Percentiles rank a stretch among this genome's conserved stretches.
These are phyloP conservation scores for Moesziomyces aphidis DNA, from an alignment of 1,284 basidiomycete species.

Conservation along the genomic window DNA sequence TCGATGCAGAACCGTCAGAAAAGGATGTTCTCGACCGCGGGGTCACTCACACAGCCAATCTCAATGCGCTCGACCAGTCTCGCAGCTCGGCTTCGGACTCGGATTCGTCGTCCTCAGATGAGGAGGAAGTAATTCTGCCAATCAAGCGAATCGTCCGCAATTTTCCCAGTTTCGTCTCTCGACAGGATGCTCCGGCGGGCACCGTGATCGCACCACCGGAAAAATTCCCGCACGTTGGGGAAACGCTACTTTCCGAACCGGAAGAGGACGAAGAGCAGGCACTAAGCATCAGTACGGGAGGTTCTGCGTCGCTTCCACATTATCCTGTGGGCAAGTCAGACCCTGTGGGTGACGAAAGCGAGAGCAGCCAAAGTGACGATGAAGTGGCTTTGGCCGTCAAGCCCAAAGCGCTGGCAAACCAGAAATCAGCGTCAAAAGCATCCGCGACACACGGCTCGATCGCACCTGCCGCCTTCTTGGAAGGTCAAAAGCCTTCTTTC, in stretches of 20 bases:
- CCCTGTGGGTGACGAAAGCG: neutral
- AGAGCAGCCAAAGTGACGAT: conserved; percentile 29
- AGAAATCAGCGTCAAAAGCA: neutral
- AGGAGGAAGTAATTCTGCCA: neutral
- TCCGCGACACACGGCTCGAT: neutral
- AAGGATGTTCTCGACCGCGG: no score
- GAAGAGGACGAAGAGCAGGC: conserved; percentile 19
- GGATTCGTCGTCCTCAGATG: neutral
- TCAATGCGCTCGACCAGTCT: neutral
- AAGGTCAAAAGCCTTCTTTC: conserved; percentile 28
- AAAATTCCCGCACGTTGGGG: neutral
- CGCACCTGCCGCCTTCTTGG: neutral
- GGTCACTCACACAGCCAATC: neutral
- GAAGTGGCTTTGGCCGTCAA: conserved; percentile 21
- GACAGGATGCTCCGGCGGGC: no score
- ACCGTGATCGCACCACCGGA: no score
- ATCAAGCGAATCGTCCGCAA: neutral
- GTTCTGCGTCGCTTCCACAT: neutral
- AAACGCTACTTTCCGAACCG: conserved; percentile 8
- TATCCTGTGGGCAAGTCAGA: neutral
- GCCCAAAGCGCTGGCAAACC: neutral
- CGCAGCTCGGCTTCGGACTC: neutral
- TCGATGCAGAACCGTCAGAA: neutral
- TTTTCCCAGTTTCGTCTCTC: neutral
- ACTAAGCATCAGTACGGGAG: conserved; percentile 11